Base-by-base conservation (phyloP, 2,329 filamentous ascomycete species). In the Phyllosticta citrichinensis region DNA sequence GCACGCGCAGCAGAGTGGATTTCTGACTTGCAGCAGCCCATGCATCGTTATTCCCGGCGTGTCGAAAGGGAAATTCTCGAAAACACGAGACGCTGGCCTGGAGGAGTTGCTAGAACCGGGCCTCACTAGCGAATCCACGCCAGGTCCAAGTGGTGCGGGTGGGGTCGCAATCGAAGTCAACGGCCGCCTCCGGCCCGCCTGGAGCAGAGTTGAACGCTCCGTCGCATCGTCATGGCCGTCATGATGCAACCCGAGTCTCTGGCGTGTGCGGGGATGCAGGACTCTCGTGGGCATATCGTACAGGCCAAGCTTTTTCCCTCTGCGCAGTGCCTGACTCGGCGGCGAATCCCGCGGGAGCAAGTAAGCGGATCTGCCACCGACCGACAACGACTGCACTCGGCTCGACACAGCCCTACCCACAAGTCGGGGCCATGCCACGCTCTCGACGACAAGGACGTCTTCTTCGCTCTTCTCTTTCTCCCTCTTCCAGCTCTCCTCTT, bases 331-430 rank as follows among this genome's bases (percentile, higher is more conserved):
- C 33, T 40, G 33, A 40, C 33, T 40, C 33, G 33, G 14, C 33
- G 33, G 33, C 33, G 33, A 40, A 40, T 40, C 33, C 33, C 33
- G 14, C 14, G 33, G 33, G 33, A 5, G 8, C 33, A 40, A 40
- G 33, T 14, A 40, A 40, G 33, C 33, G 33, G 33, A 40, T 40
- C 33, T 40, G 33, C 33, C 58, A 59, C 57, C 52, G 57, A 51
- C 56, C 57, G 51, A 20, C 57, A 19, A 51, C 50, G 25, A 47
- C 56, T 35, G 56, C 55, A 20, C 55, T 50, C 55, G 33, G 33
- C 57, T 59, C 57, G 57, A 35, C 57, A 52, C 57, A 59, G 58
- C 58, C 58, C 58, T 60, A 60, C 58, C 58, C 58, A 55, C 52
- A 35, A 55, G 52, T 30, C 57, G 57, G 57, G 57, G 57, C 57